A percentile compares a stretch with the other conserved stretches of the same genome.
Evolutionary conservation across 2,329 filamentous ascomycete genomes (phyloP).

Genomic region (Colletotrichum sp.): DNA sequence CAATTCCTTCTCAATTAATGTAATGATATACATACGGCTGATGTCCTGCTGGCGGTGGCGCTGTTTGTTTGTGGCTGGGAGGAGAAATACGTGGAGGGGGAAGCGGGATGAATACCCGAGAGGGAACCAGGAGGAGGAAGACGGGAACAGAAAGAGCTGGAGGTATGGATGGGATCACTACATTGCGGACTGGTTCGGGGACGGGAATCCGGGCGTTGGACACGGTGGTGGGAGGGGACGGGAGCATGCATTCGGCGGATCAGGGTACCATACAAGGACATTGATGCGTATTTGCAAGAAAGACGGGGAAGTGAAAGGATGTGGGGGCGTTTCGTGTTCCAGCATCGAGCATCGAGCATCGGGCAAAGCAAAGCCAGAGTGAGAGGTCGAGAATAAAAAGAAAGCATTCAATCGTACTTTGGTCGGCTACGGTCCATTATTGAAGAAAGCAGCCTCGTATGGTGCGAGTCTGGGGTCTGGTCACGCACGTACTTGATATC

Average conservation of each 20-base stretch:
- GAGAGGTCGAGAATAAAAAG: not conserved
- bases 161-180: not conserved
- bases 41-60: constrained; percentile 18
- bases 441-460: not conserved
- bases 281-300: not conserved
- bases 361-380: not conserved
- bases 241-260: not conserved
- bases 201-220: not conserved
- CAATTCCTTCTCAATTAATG: constrained; percentile 18
- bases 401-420: not conserved
- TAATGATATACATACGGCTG: constrained; percentile 20
- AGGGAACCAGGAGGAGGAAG: not conserved
- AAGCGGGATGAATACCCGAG: constrained; percentile 1
- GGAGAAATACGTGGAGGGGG: not conserved
- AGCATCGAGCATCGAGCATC: not conserved
- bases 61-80: constrained; percentile 17
- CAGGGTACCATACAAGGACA: not conserved
- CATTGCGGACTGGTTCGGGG: not conserved
- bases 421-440: not conserved
- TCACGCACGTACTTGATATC: not conserved
- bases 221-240: not conserved
- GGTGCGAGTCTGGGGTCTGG: not conserved
- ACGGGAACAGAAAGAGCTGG: not conserved
- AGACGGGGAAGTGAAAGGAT: not conserved
- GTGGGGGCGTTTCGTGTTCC: not conserved